A percentile compares a stretch with the other conserved stretches of the same genome.
These are phyloP conservation scores for Neurospora discreta DNA, from an alignment of 495 filamentous ascomycete genomes.

Conservation along the genomic window DNA sequence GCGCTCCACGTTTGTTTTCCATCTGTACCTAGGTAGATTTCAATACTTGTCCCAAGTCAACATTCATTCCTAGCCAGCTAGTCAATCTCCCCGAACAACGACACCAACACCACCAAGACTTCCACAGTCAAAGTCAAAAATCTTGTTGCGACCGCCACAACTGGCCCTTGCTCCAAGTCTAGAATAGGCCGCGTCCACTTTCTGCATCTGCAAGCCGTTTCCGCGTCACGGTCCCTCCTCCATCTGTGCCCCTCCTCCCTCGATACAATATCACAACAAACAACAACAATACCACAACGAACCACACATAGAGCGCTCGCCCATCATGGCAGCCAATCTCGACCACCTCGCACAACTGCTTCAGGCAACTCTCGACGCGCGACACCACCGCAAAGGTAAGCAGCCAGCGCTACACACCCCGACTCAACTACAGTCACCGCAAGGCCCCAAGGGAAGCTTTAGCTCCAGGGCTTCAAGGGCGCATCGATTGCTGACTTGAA, in stretches of 20 bases:
- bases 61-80: not conserved
- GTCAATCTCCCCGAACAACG: not conserved
- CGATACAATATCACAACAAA: not conserved
- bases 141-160: not conserved
- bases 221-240: not conserved
- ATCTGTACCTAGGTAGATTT: not conserved
- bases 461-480: not conserved
- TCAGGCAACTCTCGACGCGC: constrained; percentile 74
- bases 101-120: not conserved
- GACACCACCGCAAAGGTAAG: constrained; percentile 78
- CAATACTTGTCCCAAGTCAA: not conserved
- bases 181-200: not conserved
- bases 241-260: not conserved
- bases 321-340: constrained; percentile 66
- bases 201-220: not conserved
- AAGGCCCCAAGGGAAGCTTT: not conserved
- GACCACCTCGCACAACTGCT: constrained; percentile 66
- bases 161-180: not conserved
- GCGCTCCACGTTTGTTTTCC: not conserved
- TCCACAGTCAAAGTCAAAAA: not conserved
- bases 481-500: not conserved
- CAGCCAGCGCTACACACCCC: not conserved
- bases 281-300: constrained; percentile 1
- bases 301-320: not conserved
- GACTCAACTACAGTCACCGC: not conserved